Conservation (phyloP, 495 filamentous ascomycete genomes). For the Aspergillus campestris region DNA sequence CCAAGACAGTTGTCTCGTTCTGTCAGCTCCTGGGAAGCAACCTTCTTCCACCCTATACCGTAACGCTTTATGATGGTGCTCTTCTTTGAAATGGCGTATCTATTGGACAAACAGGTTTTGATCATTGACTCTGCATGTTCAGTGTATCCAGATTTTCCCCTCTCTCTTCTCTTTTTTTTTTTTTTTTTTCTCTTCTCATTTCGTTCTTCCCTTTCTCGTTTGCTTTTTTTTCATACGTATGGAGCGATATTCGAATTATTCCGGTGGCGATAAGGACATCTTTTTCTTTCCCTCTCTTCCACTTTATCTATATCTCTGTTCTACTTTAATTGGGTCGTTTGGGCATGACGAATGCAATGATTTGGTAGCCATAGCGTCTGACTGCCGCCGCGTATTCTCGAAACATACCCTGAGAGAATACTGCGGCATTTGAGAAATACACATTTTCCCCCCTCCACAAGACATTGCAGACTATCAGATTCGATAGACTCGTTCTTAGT, state of each 20-base stretch:
- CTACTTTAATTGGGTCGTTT: too few species aligned
- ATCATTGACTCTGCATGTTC: not conserved
- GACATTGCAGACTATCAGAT: too few species aligned
- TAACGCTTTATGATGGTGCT: conserved; percentile 12
- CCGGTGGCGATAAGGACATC: conserved; percentile 1
- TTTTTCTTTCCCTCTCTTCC: not conserved
- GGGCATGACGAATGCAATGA: too few species aligned
- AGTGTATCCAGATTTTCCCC: not conserved
- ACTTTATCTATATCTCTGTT: too few species aligned
- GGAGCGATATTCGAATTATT: not conserved
- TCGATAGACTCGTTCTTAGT: too few species aligned
- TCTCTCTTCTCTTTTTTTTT: not conserved
- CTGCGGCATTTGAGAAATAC: too few species aligned
- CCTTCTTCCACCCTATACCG: not conserved
- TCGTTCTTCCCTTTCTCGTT: not conserved
- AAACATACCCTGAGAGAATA: too few species aligned
- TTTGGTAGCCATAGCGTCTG: too few species aligned
- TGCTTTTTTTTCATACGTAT: conserved; percentile 1
- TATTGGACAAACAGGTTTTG: conserved; percentile 4
- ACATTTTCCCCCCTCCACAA: too few species aligned
- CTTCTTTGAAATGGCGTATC: conserved; percentile 11
- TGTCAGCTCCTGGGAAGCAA: not conserved
- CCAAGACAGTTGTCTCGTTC: too few species aligned
- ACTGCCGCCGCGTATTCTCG: too few species aligned
- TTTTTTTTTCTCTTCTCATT: not conserved